phyloP scores from a whole-genome alignment of 495 filamentous ascomycete genomes.

The Neurospora sp. region DNA sequence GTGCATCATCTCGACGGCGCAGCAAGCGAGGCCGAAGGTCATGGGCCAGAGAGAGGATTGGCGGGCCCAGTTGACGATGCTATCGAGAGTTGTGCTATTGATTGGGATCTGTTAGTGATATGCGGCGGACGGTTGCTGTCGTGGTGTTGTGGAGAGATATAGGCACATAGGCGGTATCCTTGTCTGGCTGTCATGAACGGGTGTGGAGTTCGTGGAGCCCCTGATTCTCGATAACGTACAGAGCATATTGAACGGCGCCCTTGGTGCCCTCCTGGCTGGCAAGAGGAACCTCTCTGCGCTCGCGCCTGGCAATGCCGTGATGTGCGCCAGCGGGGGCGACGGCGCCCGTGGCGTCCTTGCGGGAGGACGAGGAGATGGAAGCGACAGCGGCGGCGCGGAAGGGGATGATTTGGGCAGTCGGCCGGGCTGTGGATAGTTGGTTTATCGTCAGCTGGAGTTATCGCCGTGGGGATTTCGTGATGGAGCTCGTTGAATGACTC shows the following conservation, averaged over 20 bases:
- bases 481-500: not conserved
- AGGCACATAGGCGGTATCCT: not conserved
- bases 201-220: not conserved
- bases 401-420: constrained; percentile 47
- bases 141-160: not conserved
- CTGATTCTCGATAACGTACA: constrained; percentile 49
- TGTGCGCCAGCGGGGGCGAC: constrained; percentile 27
- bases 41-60: constrained; percentile 94
- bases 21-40: constrained; percentile 96
- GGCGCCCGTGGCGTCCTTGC: constrained; percentile 42
- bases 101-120: constrained; percentile 4
- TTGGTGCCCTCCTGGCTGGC: constrained; percentile 89
- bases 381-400: constrained; percentile 49
- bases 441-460: constrained; percentile 6
- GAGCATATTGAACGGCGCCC: constrained; percentile 91
- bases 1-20: constrained; percentile 98
- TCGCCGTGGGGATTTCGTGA: not conserved
- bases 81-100: constrained; percentile 75
- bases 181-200: not conserved
- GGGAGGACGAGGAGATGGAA: constrained; percentile 51
- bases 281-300: constrained; percentile 66
- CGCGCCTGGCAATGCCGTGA: constrained; percentile 29
- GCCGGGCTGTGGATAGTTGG: constrained; percentile 42
- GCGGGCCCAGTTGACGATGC: constrained; percentile 88
- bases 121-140: not conserved